phyloP scores from a whole-genome alignment of 75 land plant species.

The Gnetum montanum region DNA sequence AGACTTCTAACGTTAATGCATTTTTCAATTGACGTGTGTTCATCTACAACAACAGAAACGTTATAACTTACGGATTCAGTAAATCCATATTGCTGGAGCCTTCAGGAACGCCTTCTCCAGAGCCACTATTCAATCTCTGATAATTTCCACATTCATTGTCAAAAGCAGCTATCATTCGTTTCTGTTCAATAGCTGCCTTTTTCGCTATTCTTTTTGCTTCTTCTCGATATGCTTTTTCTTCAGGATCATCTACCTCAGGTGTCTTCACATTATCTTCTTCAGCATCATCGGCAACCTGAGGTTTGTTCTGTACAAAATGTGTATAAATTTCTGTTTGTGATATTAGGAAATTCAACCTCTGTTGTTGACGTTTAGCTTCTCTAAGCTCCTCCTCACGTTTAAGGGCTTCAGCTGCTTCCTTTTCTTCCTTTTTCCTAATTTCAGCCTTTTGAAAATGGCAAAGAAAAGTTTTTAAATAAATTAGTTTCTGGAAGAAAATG shows the following conservation, averaged over 20 bases:
- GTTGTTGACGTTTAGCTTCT: slow-evolving; percentile 86
- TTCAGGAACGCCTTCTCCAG: slow-evolving; percentile 18
- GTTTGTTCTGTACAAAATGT: slow-evolving; percentile 95
- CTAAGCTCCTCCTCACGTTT: slow-evolving; percentile 92
- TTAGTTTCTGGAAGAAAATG: too few species aligned
- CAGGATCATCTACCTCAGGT: slow-evolving; percentile 66
- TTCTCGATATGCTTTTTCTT: slow-evolving; percentile 62
- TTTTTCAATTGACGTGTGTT: background rate
- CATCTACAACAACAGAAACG: too few species aligned
- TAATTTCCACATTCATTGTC: slow-evolving; percentile 72
- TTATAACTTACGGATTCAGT: slow-evolving; percentile 82
- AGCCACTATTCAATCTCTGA: slow-evolving; percentile 38
- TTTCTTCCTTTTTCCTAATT: slow-evolving; percentile 80
- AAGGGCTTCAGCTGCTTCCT: slow-evolving; percentile 96
- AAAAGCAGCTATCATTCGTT: slow-evolving; percentile 61
- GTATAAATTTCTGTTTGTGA: slow-evolving; percentile 94
- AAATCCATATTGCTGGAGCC: slow-evolving; percentile 75
- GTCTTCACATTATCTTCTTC: slow-evolving; percentile 13
- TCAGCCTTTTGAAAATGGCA: slow-evolving; percentile 52
- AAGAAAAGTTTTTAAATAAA: too few species aligned
- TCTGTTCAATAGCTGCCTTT: slow-evolving; percentile 71
- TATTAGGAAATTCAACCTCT: slow-evolving; percentile 82
- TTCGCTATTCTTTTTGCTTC: slow-evolving; percentile 77
- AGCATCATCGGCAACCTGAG: slow-evolving; percentile 25
- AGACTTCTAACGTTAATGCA: background rate